Base-by-base conservation (phyloP, 2,329 filamentous ascomycete genomes). In the Penicillium sp. region DNA sequence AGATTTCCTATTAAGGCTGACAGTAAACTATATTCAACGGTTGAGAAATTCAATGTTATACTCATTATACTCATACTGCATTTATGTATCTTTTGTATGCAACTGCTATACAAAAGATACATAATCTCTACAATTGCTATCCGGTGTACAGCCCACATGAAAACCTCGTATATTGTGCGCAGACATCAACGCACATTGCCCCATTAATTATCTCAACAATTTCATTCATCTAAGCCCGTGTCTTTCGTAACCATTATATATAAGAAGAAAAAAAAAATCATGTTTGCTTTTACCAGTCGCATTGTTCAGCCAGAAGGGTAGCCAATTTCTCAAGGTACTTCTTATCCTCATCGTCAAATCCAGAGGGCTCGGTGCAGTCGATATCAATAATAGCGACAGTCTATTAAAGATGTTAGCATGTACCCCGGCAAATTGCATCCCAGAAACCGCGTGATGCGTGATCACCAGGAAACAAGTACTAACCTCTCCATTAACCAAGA, bases 371-470 rank as follows among this genome's bases (percentile, higher is more conserved):
- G 23, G 74, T 65, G 63, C 77, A 80, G 57, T 80, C 77, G 29
- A 80, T 66, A 59, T 80, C 77, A 47, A 80, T 78, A 52, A 80
- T 75, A 16, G 75, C 77, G 35, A 80, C 72, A 8, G 77, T 76
- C 76, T 77, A 57, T 31, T 9, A n/a, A 16, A 27, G 16, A 44
- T 18, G 29, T 61, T 23, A 57, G 48, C 12, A 25, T 15, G n/a
- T 10, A 31, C n/a, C 12, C 10, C 29, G 5, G 2, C 27, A 3
- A 23, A 34, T 31, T 31, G 12, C 2, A 8, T 12, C 5, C 15
- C 21, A 52, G 41, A 18, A 25, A 23, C 6, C 12, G 42, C 18
- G 42, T 13, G 6, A 23, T 4, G 42, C 18, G 42, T 13, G 6
- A 23, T 4, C 29, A 13, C 5, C 5, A n/a, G 44, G 18, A 7